Conservation (phyloP, 345 rosid genomes). For the Eucalyptus marginata region DNA sequence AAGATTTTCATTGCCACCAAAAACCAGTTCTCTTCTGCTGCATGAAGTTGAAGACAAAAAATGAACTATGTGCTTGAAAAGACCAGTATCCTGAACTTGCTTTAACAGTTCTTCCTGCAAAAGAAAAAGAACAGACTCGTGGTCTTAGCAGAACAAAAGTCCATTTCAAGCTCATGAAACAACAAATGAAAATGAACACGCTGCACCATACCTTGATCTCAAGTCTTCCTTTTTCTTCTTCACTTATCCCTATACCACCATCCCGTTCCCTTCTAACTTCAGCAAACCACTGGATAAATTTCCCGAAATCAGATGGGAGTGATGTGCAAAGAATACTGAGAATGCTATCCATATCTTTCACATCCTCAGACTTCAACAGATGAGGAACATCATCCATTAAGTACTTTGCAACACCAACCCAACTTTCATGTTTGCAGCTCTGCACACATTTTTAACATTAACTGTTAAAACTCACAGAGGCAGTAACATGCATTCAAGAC, state of each 20-base stretch:
- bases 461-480: neutral
- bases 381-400: conserved; percentile 72
- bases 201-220: conserved; percentile 39
- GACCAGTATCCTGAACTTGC: conserved; percentile 15
- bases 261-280: conserved; percentile 69
- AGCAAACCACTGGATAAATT: conserved; percentile 81
- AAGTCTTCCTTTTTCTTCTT: conserved; percentile 67
- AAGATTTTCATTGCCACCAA: conserved; percentile 18
- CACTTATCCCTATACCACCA: conserved; percentile 41
- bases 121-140: neutral
- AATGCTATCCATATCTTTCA: conserved; percentile 38
- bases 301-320: conserved; percentile 54
- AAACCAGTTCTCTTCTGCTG: conserved; percentile 9
- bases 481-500: neutral
- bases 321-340: conserved; percentile 42
- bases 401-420: conserved; percentile 60
- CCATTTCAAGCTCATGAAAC: neutral
- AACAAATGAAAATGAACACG: neutral
- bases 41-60: conserved; percentile 37
- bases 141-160: neutral
- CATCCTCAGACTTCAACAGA: conserved; percentile 48
- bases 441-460: conserved; percentile 8
- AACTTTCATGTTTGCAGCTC: conserved; percentile 78
- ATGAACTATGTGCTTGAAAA: conserved; percentile 12
- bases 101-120: conserved; percentile 28